phyloP scores from a whole-genome alignment of 768 basidiomycete species.

The Pisolithus tinctorius region DNA sequence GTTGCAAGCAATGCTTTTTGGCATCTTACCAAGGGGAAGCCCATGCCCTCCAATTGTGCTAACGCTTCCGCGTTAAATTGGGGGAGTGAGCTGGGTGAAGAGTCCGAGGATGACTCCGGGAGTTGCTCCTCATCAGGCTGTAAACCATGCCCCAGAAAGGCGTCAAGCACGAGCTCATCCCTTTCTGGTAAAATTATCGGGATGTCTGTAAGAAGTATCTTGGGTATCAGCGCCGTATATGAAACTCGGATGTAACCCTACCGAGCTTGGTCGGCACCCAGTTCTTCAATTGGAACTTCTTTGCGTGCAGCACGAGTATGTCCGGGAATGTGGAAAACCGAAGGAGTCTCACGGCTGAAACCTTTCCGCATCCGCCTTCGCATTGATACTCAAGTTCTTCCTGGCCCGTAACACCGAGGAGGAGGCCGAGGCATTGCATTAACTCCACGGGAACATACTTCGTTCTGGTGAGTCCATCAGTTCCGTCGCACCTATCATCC shows the following conservation, averaged over 20 bases:
- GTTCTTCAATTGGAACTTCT: constrained; percentile 90
- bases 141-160: constrained; percentile 63
- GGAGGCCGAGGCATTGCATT: constrained; percentile 50
- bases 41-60: constrained; percentile 79
- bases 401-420: constrained; percentile 36
- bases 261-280: constrained; percentile 97
- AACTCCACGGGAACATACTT: constrained; percentile 59
- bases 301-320: constrained; percentile 81
- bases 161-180: constrained; percentile 52
- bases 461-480: constrained; percentile 34
- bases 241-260: constrained; percentile 32
- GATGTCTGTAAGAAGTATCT: constrained; percentile 52
- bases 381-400: constrained; percentile 81
- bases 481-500: not conserved
- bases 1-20: constrained; percentile 90
- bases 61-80: constrained; percentile 72
- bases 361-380: constrained; percentile 61
- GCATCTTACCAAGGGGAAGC: constrained; percentile 80
- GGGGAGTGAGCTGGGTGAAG: constrained; percentile 38
- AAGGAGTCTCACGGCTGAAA: constrained; percentile 62
- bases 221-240: not conserved
- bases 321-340: constrained; percentile 85
- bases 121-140: constrained; percentile 65
- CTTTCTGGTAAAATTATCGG: constrained; percentile 65
- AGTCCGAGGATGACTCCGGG: constrained; percentile 43